Conservation (phyloP, 768 basidiomycete genomes). For the Omphalotus guepiniiformis region DNA sequence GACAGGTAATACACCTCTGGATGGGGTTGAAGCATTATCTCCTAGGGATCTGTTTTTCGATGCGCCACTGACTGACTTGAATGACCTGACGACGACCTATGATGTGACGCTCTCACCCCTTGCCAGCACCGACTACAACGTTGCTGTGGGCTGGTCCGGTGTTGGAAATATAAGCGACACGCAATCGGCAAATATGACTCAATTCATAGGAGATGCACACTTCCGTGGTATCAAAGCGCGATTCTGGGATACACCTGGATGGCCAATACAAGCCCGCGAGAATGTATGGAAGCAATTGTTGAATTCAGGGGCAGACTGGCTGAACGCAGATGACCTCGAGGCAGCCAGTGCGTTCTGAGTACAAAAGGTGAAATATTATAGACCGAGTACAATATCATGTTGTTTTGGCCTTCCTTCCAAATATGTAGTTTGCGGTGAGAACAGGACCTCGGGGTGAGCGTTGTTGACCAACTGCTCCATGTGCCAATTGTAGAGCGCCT, state of each 20-base stretch:
- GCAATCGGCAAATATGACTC: constrained; percentile 33
- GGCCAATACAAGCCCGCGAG: constrained; percentile 39
- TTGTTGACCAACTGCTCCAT: constrained; percentile 42
- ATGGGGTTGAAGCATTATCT: constrained; percentile 37
- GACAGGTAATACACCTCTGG: constrained; percentile 49
- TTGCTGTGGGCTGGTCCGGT: constrained; percentile 44
- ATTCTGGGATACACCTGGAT: constrained; percentile 52
- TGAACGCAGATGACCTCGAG: constrained; percentile 49
- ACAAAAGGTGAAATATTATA: no score
- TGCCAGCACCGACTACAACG: constrained; percentile 46
- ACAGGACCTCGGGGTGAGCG: constrained; percentile 2
- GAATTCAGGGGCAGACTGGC: constrained; percentile 43
- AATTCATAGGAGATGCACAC: constrained; percentile 41
- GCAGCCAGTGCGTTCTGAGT: constrained; percentile 26
- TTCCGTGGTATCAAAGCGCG: constrained; percentile 39
- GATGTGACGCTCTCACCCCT: constrained; percentile 39
- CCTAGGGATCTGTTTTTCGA: constrained; percentile 51
- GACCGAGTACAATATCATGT: no score
- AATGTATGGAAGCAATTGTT: constrained; percentile 41
- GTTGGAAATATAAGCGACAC: constrained; percentile 36
- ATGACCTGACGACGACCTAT: constrained; percentile 34
- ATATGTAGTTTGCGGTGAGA: constrained; percentile 5
- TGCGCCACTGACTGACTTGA: constrained; percentile 42
- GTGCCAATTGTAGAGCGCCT: constrained; percentile 50
- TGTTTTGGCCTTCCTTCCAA: constrained; percentile 1